phyloP scores from a whole-genome alignment of 805 yeast species.

The Alloascoidea africana region DNA sequence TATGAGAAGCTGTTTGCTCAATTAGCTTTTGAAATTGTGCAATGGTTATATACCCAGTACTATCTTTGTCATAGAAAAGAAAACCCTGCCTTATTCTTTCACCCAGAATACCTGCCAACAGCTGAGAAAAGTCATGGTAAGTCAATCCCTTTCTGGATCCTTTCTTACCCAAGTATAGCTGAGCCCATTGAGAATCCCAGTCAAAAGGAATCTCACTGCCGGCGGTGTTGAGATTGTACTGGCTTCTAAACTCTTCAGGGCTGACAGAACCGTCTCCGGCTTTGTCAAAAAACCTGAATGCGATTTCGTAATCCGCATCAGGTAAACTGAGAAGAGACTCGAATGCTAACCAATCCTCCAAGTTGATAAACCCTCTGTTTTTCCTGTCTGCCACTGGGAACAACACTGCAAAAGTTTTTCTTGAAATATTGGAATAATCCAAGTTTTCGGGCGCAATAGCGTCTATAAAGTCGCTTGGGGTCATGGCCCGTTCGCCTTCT shows the following conservation, averaged over 20 bases:
- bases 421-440: slow-evolving; percentile 25
- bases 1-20: neutral
- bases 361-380: slow-evolving; percentile 44
- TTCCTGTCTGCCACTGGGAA: slow-evolving; percentile 55
- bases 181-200: slow-evolving; percentile 1
- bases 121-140: slow-evolving; percentile 2
- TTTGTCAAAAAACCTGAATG: slow-evolving; percentile 13
- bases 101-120: neutral
- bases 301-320: slow-evolving; percentile 20
- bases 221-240: neutral
- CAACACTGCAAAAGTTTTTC: slow-evolving; percentile 36
- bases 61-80: neutral
- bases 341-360: slow-evolving; percentile 47
- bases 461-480: slow-evolving; percentile 14
- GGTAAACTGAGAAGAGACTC: slow-evolving; percentile 25
- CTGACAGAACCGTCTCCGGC: neutral
- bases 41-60: neutral
- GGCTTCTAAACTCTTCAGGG: neutral
- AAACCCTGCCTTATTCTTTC: slow-evolving; percentile 1
- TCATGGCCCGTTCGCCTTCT: slow-evolving; percentile 11
- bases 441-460: slow-evolving; percentile 7
- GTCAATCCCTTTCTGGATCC: neutral
- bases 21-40: neutral
- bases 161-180: neutral
- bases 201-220: slow-evolving; percentile 1